Percentiles rank a stretch among this genome's conserved stretches.
Evolutionary conservation across 805 yeast genomes (phyloP).

Genomic region (Yarrowia osloensis): DNA sequence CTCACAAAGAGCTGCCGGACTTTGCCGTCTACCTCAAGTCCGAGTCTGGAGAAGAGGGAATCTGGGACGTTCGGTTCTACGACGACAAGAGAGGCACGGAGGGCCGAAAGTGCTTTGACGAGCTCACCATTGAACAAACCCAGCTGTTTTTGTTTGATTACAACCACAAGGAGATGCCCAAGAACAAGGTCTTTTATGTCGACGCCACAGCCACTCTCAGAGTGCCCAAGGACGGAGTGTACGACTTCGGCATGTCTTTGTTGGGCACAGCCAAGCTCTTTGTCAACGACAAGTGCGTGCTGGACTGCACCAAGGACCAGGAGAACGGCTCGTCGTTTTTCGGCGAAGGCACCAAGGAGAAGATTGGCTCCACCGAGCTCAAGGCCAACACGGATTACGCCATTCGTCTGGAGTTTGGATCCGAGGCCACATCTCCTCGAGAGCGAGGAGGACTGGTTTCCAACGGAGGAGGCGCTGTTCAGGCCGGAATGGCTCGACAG

Average conservation of each 20-base stretch:
- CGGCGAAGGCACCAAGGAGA: constrained; percentile 58
- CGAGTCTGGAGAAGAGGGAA: constrained; percentile 32
- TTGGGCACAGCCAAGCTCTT: constrained; percentile 59
- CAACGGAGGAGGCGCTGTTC: constrained; percentile 45
- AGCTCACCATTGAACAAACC: constrained; percentile 26
- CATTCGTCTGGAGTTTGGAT: constrained; percentile 54
- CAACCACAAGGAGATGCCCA: constrained; percentile 6
- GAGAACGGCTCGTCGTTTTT: constrained; percentile 53
- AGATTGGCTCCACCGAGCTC: constrained; percentile 45
- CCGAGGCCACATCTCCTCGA: constrained; percentile 46
- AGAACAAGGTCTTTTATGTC: constrained; percentile 44
- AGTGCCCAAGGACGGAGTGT: constrained; percentile 53
- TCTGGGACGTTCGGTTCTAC: constrained; percentile 24
- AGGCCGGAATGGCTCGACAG: constrained; percentile 43
- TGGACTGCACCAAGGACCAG: constrained; percentile 60
- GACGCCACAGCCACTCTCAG: constrained; percentile 49
- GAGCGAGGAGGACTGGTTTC: constrained; percentile 26
- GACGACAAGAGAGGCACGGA: constrained; percentile 6
- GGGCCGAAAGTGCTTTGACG: constrained; percentile 32
- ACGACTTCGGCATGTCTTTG: constrained; percentile 55
- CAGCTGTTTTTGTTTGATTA: constrained; percentile 34
- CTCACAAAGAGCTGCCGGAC: constrained; percentile 44
- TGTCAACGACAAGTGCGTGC: constrained; percentile 54
- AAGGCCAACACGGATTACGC: constrained; percentile 51
- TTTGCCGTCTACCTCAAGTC: constrained; percentile 37